Percentiles rank a stretch among this genome's conserved stretches.
These are phyloP conservation scores for Bathelium albidoporum DNA, from an alignment of 495 filamentous ascomycete species.

Conservation along the genomic window DNA sequence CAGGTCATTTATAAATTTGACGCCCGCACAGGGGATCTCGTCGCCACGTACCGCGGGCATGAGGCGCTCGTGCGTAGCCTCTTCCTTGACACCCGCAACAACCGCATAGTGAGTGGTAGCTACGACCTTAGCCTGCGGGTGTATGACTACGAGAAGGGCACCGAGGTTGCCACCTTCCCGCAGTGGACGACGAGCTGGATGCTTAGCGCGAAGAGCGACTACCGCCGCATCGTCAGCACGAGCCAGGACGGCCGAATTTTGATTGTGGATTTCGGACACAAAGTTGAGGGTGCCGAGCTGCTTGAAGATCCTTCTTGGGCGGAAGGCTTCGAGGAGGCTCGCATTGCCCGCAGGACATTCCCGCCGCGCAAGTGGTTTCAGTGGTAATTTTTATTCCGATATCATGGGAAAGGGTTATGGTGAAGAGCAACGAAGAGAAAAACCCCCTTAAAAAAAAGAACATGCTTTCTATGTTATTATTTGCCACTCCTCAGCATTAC, in stretches of 20 bases:
- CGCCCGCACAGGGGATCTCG: conserved; percentile 73
- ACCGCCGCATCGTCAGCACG: conserved; percentile 82
- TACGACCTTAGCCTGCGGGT: conserved; percentile 94
- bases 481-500: background rate
- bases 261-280: conserved; percentile 71
- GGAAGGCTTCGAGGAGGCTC: background rate
- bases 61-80: conserved; percentile 72
- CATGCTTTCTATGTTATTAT: background rate
- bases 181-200: conserved; percentile 96
- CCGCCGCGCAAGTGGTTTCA: background rate
- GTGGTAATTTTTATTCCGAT: conserved; percentile 53
- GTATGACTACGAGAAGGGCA: conserved; percentile 68
- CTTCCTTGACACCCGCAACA: conserved; percentile 74
- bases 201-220: conserved; percentile 87
- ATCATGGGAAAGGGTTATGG: conserved; percentile 29
- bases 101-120: conserved; percentile 76
- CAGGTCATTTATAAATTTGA: conserved; percentile 90
- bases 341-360: background rate
- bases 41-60: conserved; percentile 69
- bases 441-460: background rate
- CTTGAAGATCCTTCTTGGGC: background rate
- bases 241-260: conserved; percentile 85
- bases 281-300: background rate
- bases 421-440: background rate
- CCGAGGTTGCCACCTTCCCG: conserved; percentile 62